A percentile compares a stretch with the other conserved stretches of the same genome.
Conservation (phyloP, 495 filamentous ascomycete species). For the Annulohypoxylon bovei region DNA sequence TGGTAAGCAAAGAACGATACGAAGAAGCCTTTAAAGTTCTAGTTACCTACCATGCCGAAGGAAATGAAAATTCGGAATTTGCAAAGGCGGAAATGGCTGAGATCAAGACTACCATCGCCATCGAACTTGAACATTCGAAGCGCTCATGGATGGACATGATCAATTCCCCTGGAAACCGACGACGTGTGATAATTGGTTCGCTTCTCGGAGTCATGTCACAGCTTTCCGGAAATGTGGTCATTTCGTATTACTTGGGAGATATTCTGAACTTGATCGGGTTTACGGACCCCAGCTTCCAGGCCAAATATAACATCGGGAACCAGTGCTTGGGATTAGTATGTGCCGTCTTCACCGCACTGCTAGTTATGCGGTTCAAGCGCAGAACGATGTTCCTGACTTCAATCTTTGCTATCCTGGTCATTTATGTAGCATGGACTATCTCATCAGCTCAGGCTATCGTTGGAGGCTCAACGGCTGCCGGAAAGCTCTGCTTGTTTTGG, state of each 20-base stretch:
- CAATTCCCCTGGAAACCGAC: constrained; percentile 62
- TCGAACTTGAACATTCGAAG: constrained; percentile 65
- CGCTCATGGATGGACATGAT: constrained; percentile 66
- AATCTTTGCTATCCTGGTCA: constrained; percentile 54
- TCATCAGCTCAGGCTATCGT: constrained; percentile 57
- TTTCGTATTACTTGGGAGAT: constrained; percentile 64
- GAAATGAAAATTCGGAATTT: constrained; percentile 63
- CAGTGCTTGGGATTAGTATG: constrained; percentile 61
- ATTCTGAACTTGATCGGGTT: constrained; percentile 54
- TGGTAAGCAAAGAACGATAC: constrained; percentile 66
- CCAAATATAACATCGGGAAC: constrained; percentile 64
- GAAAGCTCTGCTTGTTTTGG: constrained; percentile 62
- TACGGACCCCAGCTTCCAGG: constrained; percentile 58
- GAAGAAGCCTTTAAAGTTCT: constrained; percentile 68
- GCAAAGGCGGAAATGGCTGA: constrained; percentile 69
- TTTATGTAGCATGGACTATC: constrained; percentile 64
- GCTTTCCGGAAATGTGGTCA: constrained; percentile 72
- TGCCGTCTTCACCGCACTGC: constrained; percentile 56
- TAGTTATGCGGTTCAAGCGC: constrained; percentile 60
- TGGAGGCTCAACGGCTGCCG: constrained; percentile 50
- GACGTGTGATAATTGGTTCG: constrained; percentile 65
- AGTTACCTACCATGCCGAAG: constrained; percentile 70
- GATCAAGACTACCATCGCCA: constrained; percentile 66
- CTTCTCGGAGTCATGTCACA: constrained; percentile 71
- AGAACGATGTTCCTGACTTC: constrained; percentile 62